Conservation (phyloP, 2,329 filamentous ascomycete species). For the Ceratocystis ficicola region DNA sequence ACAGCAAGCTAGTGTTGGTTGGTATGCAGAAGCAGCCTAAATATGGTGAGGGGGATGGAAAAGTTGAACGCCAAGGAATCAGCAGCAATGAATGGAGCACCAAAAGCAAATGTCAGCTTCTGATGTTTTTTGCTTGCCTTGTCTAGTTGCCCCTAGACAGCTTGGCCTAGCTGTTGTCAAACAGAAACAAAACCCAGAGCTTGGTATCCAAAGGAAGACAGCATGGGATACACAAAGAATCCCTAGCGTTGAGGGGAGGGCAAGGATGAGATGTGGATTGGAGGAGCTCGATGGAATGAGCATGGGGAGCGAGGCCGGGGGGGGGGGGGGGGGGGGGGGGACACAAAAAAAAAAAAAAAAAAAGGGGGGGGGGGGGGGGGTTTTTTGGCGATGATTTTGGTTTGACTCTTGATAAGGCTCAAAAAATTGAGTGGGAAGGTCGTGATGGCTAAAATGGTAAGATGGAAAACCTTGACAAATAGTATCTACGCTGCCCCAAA, state of each 20-base stretch:
- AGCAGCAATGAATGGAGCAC: background rate
- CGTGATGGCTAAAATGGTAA: background rate
- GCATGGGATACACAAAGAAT: slow-evolving; percentile 11
- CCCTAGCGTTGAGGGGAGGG: background rate
- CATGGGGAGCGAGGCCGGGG: background rate
- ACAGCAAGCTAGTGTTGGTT: background rate
- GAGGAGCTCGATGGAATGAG: slow-evolving; percentile 7
- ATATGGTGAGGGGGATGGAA: background rate
- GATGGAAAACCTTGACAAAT: background rate
- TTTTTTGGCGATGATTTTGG: background rate
- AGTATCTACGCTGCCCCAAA: background rate
- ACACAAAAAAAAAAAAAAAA: too few relatives aligned
- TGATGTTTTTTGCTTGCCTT: background rate
- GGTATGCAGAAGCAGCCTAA: slow-evolving; percentile 8
- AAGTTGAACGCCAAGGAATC: slow-evolving; percentile 8
- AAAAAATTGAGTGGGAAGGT: background rate
- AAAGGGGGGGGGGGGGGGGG: background rate
- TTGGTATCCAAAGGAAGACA: background rate
- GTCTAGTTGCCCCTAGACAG: background rate
- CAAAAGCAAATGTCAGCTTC: background rate
- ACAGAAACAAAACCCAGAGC: background rate
- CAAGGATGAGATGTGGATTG: background rate
- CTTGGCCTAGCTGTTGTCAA: background rate
- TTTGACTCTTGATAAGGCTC: background rate
- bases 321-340: background rate